phyloP scores from a whole-genome alignment of 2,329 filamentous ascomycete genomes.

The Colletotrichum limetticola region DNA sequence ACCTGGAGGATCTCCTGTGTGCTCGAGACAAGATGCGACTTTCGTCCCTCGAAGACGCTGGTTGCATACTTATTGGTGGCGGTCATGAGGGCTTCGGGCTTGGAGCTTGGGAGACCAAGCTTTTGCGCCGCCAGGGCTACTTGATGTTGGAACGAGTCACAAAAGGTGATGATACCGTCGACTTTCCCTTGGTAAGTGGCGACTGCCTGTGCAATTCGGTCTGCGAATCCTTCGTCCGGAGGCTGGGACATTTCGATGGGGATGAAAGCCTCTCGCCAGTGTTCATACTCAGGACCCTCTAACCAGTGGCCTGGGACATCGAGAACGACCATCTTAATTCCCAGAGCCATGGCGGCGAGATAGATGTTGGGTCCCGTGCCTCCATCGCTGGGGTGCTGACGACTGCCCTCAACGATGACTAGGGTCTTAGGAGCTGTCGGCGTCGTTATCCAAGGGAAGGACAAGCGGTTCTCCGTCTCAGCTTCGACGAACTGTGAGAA shows the following conservation, averaged over 20 bases:
- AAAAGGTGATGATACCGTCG: neutral
- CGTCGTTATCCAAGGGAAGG: neutral
- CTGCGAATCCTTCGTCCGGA: neutral
- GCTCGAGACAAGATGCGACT: neutral
- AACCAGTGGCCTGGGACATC: neutral
- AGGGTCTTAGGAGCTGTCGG: neutral
- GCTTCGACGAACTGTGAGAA: neutral
- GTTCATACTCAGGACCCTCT: neutral
- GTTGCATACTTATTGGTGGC: neutral
- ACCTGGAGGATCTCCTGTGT: neutral
- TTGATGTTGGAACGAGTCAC: neutral
- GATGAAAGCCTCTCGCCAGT: neutral
- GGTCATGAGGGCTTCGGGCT: neutral
- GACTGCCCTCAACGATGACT: neutral
- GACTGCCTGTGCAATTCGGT: neutral
- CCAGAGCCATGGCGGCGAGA: neutral
- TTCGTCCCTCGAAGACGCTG: neutral
- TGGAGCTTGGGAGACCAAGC: neutral
- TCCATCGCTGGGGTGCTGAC: neutral
- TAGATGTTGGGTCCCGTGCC: neutral
- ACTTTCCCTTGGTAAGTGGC: neutral
- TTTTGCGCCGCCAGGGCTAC: neutral
- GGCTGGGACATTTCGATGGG: neutral
- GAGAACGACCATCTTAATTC: neutral
- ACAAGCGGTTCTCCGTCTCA: neutral